phyloP scores from a whole-genome alignment of 1,284 basidiomycete species.

The Retiboletus fuscus region DNA sequence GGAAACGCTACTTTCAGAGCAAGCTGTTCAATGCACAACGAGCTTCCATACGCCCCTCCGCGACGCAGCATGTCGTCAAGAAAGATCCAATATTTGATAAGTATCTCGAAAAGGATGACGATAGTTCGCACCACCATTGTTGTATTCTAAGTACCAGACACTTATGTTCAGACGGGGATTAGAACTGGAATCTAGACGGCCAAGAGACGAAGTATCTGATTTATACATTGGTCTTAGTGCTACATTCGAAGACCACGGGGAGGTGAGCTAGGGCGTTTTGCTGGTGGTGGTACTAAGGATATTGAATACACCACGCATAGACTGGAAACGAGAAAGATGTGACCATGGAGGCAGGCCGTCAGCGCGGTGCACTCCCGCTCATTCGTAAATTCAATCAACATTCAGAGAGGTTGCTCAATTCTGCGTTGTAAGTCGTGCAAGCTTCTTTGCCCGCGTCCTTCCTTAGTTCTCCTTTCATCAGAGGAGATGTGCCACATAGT shows the following conservation, averaged over 20 bases:
- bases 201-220: constrained; percentile 80
- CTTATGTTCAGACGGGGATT: too few relatives aligned
- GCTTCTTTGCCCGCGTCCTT: not conserved
- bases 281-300: constrained; percentile 5
- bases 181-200: too few relatives aligned
- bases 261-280: constrained; percentile 60
- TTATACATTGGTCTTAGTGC: constrained; percentile 88
- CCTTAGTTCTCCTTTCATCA: constrained; percentile 41
- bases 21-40: constrained; percentile 96
- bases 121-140: constrained; percentile 69
- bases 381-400: too few relatives aligned
- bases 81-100: constrained; percentile 95
- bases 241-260: constrained; percentile 91
- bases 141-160: too few relatives aligned
- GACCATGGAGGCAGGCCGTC: constrained; percentile 95
- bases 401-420: constrained; percentile 88
- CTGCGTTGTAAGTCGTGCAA: constrained; percentile 78
- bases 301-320: too few relatives aligned
- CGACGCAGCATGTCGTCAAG: too few relatives aligned
- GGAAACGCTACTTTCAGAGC: constrained; percentile 96
- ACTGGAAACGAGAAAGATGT: constrained; percentile 88
- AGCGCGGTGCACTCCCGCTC: too few relatives aligned
- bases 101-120: constrained; percentile 94
- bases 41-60: too few relatives aligned
- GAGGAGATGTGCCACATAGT: too few relatives aligned